Evolutionary conservation across 352 stramenopile genomes (phyloP).

Genomic region (Pseudoperonospora humuli): DNA sequence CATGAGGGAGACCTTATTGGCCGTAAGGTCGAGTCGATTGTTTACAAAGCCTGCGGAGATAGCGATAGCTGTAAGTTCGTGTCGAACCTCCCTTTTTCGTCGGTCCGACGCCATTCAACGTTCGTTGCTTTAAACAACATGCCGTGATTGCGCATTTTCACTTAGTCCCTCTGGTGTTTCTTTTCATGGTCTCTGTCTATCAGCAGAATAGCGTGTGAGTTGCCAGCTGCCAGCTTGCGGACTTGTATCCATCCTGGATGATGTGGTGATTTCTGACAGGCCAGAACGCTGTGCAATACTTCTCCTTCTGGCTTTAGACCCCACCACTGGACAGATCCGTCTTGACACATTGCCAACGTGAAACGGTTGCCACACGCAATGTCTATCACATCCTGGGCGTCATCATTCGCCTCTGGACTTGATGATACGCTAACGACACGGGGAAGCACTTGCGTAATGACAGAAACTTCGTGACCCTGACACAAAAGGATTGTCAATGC

Average conservation of each 20-base stretch:
- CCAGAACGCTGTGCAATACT: not conserved
- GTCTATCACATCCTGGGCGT: slow-evolving; percentile 20
- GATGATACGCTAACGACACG: slow-evolving; percentile 33
- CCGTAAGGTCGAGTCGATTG: slow-evolving; percentile 1
- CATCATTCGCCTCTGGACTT: slow-evolving; percentile 15
- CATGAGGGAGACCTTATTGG: not conserved
- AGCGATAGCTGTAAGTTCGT: slow-evolving; percentile 12
- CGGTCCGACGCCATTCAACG: slow-evolving; percentile 1
- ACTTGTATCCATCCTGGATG: slow-evolving; percentile 13
- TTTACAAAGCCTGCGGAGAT: slow-evolving; percentile 12
- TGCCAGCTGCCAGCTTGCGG: slow-evolving; percentile 16
- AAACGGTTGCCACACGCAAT: slow-evolving; percentile 46
- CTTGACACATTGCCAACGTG: slow-evolving; percentile 37
- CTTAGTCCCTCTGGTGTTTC: not conserved
- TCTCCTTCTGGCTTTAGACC: slow-evolving; percentile 14
- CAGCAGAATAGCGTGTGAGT: slow-evolving; percentile 26
- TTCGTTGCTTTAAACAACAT: slow-evolving; percentile 26
- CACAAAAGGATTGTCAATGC: slow-evolving; percentile 5
- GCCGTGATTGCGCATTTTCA: slow-evolving; percentile 17
- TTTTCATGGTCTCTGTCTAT: slow-evolving; percentile 1
- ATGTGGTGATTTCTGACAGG: slow-evolving; percentile 2
- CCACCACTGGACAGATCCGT: slow-evolving; percentile 50
- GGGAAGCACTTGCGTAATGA: slow-evolving; percentile 30
- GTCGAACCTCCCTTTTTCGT: slow-evolving; percentile 7
- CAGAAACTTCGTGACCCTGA: slow-evolving; percentile 12